phyloP scores from a whole-genome alignment of 1,284 basidiomycete species.

The Schizopora paradoxa region DNA sequence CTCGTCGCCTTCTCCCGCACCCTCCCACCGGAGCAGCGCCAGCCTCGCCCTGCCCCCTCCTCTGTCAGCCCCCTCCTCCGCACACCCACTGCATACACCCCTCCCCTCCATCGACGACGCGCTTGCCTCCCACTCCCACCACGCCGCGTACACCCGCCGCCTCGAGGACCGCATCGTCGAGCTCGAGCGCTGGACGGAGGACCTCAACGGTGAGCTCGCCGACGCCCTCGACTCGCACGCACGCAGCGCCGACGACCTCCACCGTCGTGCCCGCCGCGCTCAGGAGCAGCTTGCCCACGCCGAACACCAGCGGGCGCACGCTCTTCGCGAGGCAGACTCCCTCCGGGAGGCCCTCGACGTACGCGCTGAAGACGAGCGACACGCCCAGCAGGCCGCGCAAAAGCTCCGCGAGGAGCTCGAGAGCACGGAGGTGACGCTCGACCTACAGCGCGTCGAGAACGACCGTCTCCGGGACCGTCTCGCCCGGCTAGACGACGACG shows the following conservation, averaged over 20 bases:
- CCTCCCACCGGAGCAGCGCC: too few relatives aligned
- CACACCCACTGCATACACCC: slow-evolving; percentile 4
- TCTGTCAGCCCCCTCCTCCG: slow-evolving; percentile 4
- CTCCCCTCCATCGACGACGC: slow-evolving; percentile 6
- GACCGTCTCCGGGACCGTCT: slow-evolving; percentile 16
- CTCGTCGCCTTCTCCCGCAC: too few relatives aligned
- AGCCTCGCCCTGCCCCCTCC: slow-evolving; percentile 1
- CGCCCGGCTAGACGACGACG: slow-evolving; percentile 2
- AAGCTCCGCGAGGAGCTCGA: slow-evolving; percentile 13
- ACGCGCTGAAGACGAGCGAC: slow-evolving; percentile 5
- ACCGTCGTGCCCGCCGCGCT: slow-evolving; percentile 10
- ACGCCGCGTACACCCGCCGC: slow-evolving; percentile 8
- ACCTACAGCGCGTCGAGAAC: slow-evolving; percentile 16
- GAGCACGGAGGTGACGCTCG: slow-evolving; percentile 13
- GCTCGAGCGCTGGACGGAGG: slow-evolving; percentile 15
- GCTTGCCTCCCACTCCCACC: slow-evolving; percentile 2
- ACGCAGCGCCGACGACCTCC: slow-evolving; percentile 11
- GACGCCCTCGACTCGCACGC: slow-evolving; percentile 16
- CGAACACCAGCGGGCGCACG: slow-evolving; percentile 9
- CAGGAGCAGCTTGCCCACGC: slow-evolving; percentile 8
- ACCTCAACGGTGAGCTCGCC: slow-evolving; percentile 16
- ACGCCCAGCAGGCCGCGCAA: slow-evolving; percentile 8
- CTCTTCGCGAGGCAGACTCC: slow-evolving; percentile 8
- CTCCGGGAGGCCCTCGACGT: slow-evolving; percentile 10
- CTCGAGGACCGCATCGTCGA: slow-evolving; percentile 18